Base-by-base conservation (phyloP, 2,329 filamentous ascomycete genomes). In the Cladosporium sp. region DNA sequence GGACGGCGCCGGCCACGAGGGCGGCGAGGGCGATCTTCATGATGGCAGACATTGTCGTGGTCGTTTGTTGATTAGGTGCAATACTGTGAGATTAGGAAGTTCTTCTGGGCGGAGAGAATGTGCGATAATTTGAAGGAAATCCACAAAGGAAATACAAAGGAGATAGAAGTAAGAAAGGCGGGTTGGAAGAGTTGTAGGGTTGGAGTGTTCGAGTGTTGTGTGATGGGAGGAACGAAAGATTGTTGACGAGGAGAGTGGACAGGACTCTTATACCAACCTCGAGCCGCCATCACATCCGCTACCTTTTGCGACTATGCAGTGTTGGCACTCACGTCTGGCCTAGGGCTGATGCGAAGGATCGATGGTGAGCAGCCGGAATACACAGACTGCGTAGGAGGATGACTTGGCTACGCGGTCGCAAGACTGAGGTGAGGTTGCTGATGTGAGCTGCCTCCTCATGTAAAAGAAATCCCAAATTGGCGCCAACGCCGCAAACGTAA, bases 21-120 rank as follows among this genome's bases (percentile, higher is more conserved):
- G 60, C 60, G 42, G 63, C 61, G 52, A 70, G 45, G 56, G 68
- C 30, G 53, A 66, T 39, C 49, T 68, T 70, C 40, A 58, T 61
- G 57, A 51, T 58, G 54, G 58, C 55, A 58, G 64, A 54, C 68
- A 70, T 71, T 59, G 19, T 27, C 41, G 41, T 20, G 34, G 41
- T 19, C 45, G 30, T 22, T 7, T 32, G 13, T 36, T n/a, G 39
- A 24, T n/a, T 41, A 17, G 37, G 22, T 15, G n/a, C 20, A 5
- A 17, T 37, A 18, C 18, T 51, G 36, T 15, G 32, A 17, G 20
- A 38, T 8, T 39, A 17, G 40, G 18, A 9, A 30, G 36, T 43
- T 30, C 12, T 43, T 30, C 34, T 40, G 20, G 40, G 45, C 27
- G 45, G 47, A 58, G 50, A 41, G 56, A 62, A 58, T 54, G 55